Conservation (phyloP, 1,284 basidiomycete genomes). For the Phylloboletellus chloephorus region DNA sequence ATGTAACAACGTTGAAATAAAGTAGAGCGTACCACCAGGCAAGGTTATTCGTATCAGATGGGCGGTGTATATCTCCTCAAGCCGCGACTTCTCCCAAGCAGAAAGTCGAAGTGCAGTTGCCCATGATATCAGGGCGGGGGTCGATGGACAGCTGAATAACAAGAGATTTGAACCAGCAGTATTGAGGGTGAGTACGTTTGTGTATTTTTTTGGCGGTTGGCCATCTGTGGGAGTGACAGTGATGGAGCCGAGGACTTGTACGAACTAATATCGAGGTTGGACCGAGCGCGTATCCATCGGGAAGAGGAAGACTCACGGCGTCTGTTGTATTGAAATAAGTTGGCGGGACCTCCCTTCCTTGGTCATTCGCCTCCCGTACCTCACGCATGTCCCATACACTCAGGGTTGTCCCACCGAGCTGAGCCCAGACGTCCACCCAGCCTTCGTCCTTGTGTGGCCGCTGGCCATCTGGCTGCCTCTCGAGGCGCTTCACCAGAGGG, state of each 20-base stretch:
- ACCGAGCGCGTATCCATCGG: not conserved
- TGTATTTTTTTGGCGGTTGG: slow-evolving; percentile 51
- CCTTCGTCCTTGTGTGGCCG: slow-evolving; percentile 70
- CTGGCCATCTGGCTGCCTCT: slow-evolving; percentile 72
- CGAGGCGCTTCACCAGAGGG: slow-evolving; percentile 67
- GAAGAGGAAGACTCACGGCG: slow-evolving; percentile 53
- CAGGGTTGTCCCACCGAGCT: slow-evolving; percentile 88
- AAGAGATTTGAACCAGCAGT: slow-evolving; percentile 91
- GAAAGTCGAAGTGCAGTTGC: slow-evolving; percentile 86
- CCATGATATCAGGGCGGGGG: slow-evolving; percentile 78
- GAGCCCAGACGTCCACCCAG: slow-evolving; percentile 93
- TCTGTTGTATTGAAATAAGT: slow-evolving; percentile 85
- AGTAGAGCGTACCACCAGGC: slow-evolving; percentile 41
- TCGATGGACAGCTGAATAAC: slow-evolving; percentile 79
- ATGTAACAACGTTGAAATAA: not conserved
- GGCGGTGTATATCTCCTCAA: slow-evolving; percentile 97
- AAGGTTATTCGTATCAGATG: slow-evolving; percentile 80
- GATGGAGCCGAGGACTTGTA: slow-evolving; percentile 70
- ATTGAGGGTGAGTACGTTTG: slow-evolving; percentile 87
- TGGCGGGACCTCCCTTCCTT: slow-evolving; percentile 80
- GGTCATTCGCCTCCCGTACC: slow-evolving; percentile 74
- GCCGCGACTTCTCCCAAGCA: slow-evolving; percentile 91
- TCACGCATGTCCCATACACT: slow-evolving; percentile 88
- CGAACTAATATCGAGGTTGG: slow-evolving; percentile 44
- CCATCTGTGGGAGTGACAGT: slow-evolving; percentile 50